phyloP scores from a whole-genome alignment of 352 stramenopile species.

The Phytophthora capsici region DNA sequence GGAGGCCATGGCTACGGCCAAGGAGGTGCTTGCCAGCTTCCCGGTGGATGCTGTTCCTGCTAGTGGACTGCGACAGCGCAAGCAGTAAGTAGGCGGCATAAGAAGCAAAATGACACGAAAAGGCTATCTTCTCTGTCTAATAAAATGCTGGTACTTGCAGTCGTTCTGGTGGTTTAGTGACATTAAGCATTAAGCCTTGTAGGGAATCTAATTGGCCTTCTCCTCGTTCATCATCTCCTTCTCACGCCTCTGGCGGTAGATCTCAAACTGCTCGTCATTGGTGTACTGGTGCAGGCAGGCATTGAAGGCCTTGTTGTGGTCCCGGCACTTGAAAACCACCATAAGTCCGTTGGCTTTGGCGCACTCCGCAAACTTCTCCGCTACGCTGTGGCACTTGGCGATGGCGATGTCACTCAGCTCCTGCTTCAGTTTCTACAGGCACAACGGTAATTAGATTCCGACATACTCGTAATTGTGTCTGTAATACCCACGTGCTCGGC shows the following conservation, averaged over 20 bases:
- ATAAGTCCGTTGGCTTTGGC: slow-evolving; percentile 71
- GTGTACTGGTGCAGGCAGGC: slow-evolving; percentile 84
- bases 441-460: slow-evolving; percentile 2
- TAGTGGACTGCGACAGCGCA: slow-evolving; percentile 52
- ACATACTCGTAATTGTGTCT: background rate
- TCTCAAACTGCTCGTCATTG: slow-evolving; percentile 74
- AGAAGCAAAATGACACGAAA: background rate
- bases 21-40: slow-evolving; percentile 45
- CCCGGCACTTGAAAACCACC: slow-evolving; percentile 77
- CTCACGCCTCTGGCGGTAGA: slow-evolving; percentile 69
- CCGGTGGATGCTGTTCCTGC: slow-evolving; percentile 28
- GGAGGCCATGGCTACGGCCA: slow-evolving; percentile 62
- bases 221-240: slow-evolving; percentile 51
- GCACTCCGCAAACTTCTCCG: slow-evolving; percentile 71
- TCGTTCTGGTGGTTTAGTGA: background rate
- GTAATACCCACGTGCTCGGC: slow-evolving; percentile 70
- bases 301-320: slow-evolving; percentile 81
- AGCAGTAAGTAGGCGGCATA: slow-evolving; percentile 27
- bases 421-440: slow-evolving; percentile 73
- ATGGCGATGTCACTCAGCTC: slow-evolving; percentile 86
- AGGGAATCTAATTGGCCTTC: slow-evolving; percentile 6
- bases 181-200: slow-evolving; percentile 8
- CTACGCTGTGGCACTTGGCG: slow-evolving; percentile 67
- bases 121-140: slow-evolving; percentile 8
- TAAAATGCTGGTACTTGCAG: slow-evolving; percentile 22